These are phyloP conservation scores for Cutaneotrichosporon mucoides DNA, from an alignment of 1,284 basidiomycete species.

Conservation along the genomic window DNA sequence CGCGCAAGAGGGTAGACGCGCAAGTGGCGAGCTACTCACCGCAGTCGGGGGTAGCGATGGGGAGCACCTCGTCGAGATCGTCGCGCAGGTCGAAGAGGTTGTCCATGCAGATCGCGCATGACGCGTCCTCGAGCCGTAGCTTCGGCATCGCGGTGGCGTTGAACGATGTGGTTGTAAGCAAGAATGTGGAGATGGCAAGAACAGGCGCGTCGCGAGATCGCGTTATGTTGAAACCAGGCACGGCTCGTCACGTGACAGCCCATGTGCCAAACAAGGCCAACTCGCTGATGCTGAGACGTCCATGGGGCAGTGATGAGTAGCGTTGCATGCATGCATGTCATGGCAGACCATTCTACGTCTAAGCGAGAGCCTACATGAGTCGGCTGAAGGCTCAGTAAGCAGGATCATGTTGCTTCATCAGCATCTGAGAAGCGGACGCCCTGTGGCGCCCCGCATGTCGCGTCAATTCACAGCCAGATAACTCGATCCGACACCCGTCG, in stretches of 20 bases:
- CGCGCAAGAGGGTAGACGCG: too few relatives aligned
- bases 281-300: too few relatives aligned
- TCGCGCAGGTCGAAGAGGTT: constrained; percentile 34
- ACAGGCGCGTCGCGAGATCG: background rate
- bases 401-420: too few relatives aligned
- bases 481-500: background rate
- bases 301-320: too few relatives aligned
- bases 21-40: constrained; percentile 26
- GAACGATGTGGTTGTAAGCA: background rate
- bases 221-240: background rate
- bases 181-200: background rate
- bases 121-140: constrained; percentile 17
- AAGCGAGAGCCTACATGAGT: too few relatives aligned
- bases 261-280: constrained; percentile 16
- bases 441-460: background rate
- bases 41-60: constrained; percentile 37
- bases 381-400: too few relatives aligned
- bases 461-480: background rate
- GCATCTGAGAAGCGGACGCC: too few relatives aligned
- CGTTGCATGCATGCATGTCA: too few relatives aligned
- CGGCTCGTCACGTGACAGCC: constrained; percentile 6
- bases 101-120: constrained; percentile 43
- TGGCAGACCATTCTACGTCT: too few relatives aligned
- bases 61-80: constrained; percentile 36
- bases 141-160: background rate